phyloP scores from a whole-genome alignment of 441 rosid genomes.

The Pelargonium cotyledonis region DNA sequence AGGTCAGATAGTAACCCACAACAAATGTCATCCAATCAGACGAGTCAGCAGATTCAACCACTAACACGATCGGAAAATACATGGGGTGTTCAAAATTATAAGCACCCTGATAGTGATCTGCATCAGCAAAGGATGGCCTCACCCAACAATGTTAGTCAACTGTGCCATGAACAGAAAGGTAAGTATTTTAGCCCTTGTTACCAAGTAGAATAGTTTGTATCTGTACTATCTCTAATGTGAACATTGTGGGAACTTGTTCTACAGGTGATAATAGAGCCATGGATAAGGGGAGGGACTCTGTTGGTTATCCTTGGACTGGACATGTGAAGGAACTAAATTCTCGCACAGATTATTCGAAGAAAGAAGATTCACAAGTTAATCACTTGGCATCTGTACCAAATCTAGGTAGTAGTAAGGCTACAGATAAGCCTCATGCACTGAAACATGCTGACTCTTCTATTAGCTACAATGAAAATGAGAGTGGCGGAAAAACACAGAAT shows the following conservation, averaged over 20 bases:
- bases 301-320: constrained; percentile 5
- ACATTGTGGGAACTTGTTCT: neutral
- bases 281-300: constrained; percentile 2
- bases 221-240: neutral
- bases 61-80: constrained; percentile 27
- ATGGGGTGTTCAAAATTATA: constrained; percentile 30
- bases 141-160: constrained; percentile 12
- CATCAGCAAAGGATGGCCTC: constrained; percentile 17
- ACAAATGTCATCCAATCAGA: constrained; percentile 28
- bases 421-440: neutral
- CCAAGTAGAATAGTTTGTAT: neutral
- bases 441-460: constrained; percentile 1
- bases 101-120: constrained; percentile 18
- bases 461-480: constrained; percentile 2
- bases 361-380: constrained; percentile 14
- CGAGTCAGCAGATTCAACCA: constrained; percentile 30
- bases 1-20: constrained; percentile 40
- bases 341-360: neutral
- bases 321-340: neutral
- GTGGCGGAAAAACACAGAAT: neutral
- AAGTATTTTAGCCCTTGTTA: neutral
- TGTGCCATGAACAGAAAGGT: constrained; percentile 19
- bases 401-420: constrained; percentile 10
- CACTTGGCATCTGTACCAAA: constrained; percentile 2
- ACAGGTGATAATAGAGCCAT: constrained; percentile 11